Conservation (phyloP, 2,329 filamentous ascomycete species). For the Diaporthe sp. region DNA sequence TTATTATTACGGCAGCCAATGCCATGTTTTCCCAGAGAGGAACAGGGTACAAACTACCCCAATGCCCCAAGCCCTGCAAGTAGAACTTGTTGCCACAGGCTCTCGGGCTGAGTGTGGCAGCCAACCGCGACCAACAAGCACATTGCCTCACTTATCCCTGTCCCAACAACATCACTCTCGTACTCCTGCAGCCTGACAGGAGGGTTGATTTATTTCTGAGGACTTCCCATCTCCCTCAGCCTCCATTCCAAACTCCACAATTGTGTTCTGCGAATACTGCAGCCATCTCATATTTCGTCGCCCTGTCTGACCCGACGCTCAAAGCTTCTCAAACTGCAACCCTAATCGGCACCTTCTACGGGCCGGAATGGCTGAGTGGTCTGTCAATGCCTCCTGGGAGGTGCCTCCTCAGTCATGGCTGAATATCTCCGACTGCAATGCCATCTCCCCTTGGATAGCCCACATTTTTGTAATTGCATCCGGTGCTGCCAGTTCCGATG, state of each 20-base stretch:
- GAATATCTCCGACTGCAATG: neutral
- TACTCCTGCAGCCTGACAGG: too few species aligned
- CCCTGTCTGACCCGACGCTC: accelerated
- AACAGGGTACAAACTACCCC: too few species aligned
- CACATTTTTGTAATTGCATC: neutral
- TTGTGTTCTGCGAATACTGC: neutral
- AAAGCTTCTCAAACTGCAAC: neutral
- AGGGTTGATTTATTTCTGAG: too few species aligned
- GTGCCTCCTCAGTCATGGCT: neutral
- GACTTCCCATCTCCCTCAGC: neutral
- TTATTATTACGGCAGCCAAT: too few species aligned
- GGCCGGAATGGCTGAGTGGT: neutral
- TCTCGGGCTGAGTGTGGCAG: neutral
- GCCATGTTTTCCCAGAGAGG: too few species aligned
- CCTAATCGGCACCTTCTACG: neutral
- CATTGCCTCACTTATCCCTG: neutral
- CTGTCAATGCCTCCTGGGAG: neutral
- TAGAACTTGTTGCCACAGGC: neutral
- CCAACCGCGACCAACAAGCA: neutral
- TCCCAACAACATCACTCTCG: neutral
- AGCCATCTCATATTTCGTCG: neutral
- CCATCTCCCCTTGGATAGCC: neutral
- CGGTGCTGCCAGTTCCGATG: neutral
- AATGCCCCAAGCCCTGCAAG: too few species aligned
- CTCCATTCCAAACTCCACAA: too few species aligned